These are phyloP conservation scores for Arabidopsis thaliana DNA, from an alignment of 345 rosid genomes.

Conservation along the genomic window TAIR10.1 NC_003074.8:5723001-5723500, in stretches of 20 bases:
- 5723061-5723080: conserved; percentile 62
- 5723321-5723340: too few relatives aligned
- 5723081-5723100: conserved; percentile 68
- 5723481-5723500: conserved; percentile 75
- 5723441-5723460: conserved; percentile 47
- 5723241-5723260: too few relatives aligned
- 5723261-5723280: too few relatives aligned
- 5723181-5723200: too few relatives aligned
- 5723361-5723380: too few relatives aligned
- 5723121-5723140: conserved; percentile 23
- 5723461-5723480: conserved; percentile 64
- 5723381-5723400: conserved; percentile 29
- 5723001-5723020: conserved; percentile 16
- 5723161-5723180: too few relatives aligned
- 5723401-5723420: conserved; percentile 20
- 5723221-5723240: too few relatives aligned
- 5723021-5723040: conserved; percentile 1
- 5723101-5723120: conserved; percentile 80
- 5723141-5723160: too few relatives aligned
- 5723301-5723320: too few relatives aligned
- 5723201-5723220: too few relatives aligned
- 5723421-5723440: conserved; percentile 32
- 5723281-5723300: too few relatives aligned
- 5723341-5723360: too few relatives aligned
- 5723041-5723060: conserved; percentile 35